Evolutionary conservation across 805 yeast genomes (phyloP), one percentile per base, ranked within the genome.

Genomic region (Candida endomychidarum): DNA sequence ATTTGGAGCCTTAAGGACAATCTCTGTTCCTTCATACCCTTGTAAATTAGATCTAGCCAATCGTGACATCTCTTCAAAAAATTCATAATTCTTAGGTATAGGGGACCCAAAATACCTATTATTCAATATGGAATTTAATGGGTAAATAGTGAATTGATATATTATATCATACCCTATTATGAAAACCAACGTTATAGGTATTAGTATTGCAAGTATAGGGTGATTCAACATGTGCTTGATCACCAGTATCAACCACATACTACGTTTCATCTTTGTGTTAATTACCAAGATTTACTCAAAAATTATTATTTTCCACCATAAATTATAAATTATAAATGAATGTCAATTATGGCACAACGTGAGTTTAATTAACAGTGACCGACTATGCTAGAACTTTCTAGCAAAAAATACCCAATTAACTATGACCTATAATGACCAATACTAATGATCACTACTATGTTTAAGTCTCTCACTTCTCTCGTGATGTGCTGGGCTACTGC

Each of bases 111-210:
- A 28, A 24, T 37, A 31, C 17, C 23, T 21, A 23, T 19, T 37
- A 14, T n/a, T 34, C 10, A 37, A 19, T 4, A 35, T 7, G 2
- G 28, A 16, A 27, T 41, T 41, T 10, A 41, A 25, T 7, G 31
- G 37, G 15, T 30, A 21, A 27, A 65, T 51, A 7, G 66, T 52
- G 32, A 57, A 53, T 40, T 65, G 70, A 43, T 67, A 67, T n/a
- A 56, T 36, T 8, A 65, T 55, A 40, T 59, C 55, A 50, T 65
- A 68, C 1, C 70, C 60, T n/a, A 63, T 32, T 2, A 60, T 46
- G 40, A 65, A 67, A 18, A 59, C 49, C 8, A 57, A 20, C 15
- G 66, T 34, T 6, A 64, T 51, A 12, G 71, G 69, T 8, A 63
- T 17, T 31, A 66, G 34, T 12, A 68, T 63, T 30, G 53, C 41